Base-by-base conservation (phyloP, 2,329 filamentous ascomycete genomes). In the Chaetomiaceae sp. region DNA sequence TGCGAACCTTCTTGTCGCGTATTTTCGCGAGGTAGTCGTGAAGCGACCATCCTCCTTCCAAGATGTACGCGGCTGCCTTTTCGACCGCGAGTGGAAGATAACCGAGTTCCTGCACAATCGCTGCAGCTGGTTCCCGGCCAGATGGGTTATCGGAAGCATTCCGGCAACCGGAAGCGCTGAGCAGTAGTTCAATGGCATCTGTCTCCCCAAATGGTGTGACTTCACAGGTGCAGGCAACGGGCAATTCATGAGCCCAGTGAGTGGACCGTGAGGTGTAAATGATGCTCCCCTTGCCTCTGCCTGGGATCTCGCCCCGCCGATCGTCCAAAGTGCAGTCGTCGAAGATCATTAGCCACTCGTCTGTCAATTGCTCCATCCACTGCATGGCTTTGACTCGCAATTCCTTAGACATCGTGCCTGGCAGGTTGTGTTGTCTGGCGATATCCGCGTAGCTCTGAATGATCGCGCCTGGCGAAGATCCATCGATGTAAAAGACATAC, bases 281-380 rank as follows among this genome's bases (percentile, higher is more conserved):
- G 0, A 64, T 51, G 34, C 60, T 62, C 0, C 62, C 62, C 0
- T 42, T 55, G 6, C 49, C 41, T 1, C 56, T 47, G 0, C 30
- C 38, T 0, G 62, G 63, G 2, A 60, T 0, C 19, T 29, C 20
- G 36, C 35, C 3, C 58, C 14, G 1, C 39, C 52, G 9, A 33
- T 45, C 29, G 42, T 39, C 19, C 3, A 47, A 7, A 10, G 20
- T 27, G 30, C 56, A 57, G n/a, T 65, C 59, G 43, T 65, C 63
- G n/a, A 63, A 56, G 0, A 65, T 45, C 1, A 65, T 53, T 2
- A 65, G 54, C 62, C 62, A 64, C 6, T 60, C 55, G 1, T 55
- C 52, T 4, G 43, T 11, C 2, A 46, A 45, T 0, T 29, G 10
- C 11, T 45, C 51, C 15, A 63, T 46, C 56, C 52, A 55, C 3